Evolutionary conservation across 345 rosid species (phyloP), one percentile per base, ranked within the genome.

Genomic region (Aethionema arabicum): DNA sequence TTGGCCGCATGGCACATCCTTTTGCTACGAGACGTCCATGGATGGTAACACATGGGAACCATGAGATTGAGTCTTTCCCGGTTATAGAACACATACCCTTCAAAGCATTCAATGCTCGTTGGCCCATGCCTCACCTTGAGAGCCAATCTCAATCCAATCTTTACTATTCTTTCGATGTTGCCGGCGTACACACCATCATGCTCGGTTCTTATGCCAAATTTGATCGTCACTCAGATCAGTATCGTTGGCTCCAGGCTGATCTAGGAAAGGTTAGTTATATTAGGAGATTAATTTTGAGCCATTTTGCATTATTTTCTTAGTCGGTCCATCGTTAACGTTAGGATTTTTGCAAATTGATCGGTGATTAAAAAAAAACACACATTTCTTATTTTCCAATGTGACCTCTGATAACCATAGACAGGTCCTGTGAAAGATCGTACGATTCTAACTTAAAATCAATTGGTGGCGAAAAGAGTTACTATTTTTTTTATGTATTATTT

Each of bases 41-140:
- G 98, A 91, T 91, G 98, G 90, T 86, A 42, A 86, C 96, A 0
- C 80, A 83, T 16, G 98, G 96, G 39, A 91, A 91, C 82, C 98
- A 88, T 57, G 98, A 91, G 65, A 53, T 79, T 3, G 98, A 91
- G 68, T 62, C 16, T 7, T 61, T 76, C 52, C 92, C 96, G 0
- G 48, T 83, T 48, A 44, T 74, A 49, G 59, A 65, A 49, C 86
- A 80, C 9, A 42, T 67, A 11, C 83, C 81, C 30, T 91, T 91
- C 89, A 74, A 68, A 53, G 66, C 96, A 76, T 91, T 83, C 60
- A 84, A 88, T n/a, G 66, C 96, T 0, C 77, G 98, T 29, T 88
- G 98, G 98, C 74, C 29, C 21, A 91, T 91, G 98, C 98, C 98
- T 1, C 60, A 82, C 52, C 56, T 76, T 11, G 88, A 86, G 73